These are phyloP conservation scores for Termitomyces sp. DNA, from an alignment of 768 basidiomycete genomes.

Conservation along the genomic window DNA sequence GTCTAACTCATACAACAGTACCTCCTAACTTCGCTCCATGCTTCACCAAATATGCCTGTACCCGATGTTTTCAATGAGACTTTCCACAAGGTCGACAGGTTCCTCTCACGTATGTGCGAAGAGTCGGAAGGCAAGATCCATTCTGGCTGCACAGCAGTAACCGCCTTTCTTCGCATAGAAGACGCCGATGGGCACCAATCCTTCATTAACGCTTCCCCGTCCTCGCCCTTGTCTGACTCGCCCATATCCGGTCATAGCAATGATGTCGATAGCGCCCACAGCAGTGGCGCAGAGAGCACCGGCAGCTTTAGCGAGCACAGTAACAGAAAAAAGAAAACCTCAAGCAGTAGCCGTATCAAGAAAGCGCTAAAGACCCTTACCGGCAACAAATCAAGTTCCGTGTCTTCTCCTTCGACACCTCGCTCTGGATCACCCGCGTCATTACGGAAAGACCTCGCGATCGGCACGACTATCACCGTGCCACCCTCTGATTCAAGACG, in stretches of 20 bases:
- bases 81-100: constrained; percentile 88
- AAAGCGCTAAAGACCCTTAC: constrained; percentile 51
- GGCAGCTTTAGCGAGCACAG: constrained; percentile 27
- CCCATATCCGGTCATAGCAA: constrained; percentile 30
- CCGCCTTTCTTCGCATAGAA: constrained; percentile 91
- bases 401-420: constrained; percentile 28
- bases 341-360: constrained; percentile 48
- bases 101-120: constrained; percentile 80
- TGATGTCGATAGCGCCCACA: constrained; percentile 36
- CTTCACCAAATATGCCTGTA: constrained; percentile 54
- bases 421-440: constrained; percentile 33
- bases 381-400: constrained; percentile 35
- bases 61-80: constrained; percentile 92
- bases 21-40: constrained; percentile 67
- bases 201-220: constrained; percentile 42
- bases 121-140: constrained; percentile 90
- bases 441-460: constrained; percentile 26
- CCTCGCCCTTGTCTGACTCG: constrained; percentile 31
- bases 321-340: constrained; percentile 37
- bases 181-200: constrained; percentile 72
- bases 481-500: constrained; percentile 57
- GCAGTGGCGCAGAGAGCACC: constrained; percentile 43
- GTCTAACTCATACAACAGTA: constrained; percentile 22
- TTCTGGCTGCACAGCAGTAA: constrained; percentile 96
- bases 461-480: constrained; percentile 30